phyloP scores from a whole-genome alignment of 148 eudicot species.

The Diospyros kaki region DNA sequence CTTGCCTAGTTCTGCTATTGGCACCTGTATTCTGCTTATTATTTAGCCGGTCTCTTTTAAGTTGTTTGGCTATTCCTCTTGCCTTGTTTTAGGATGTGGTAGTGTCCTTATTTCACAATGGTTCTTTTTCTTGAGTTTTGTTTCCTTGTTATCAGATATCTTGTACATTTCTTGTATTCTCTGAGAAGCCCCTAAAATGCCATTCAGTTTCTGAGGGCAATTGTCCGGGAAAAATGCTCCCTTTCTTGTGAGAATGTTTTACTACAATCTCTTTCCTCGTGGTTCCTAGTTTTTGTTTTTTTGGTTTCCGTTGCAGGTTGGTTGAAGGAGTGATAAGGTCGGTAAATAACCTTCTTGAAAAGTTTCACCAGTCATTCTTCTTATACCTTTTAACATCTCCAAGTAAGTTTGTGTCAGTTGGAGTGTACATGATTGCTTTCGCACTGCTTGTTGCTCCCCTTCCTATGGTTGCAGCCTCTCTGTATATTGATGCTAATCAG shows the following conservation, averaged over 20 bases:
- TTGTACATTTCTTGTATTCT: no score
- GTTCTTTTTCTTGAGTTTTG: not conserved
- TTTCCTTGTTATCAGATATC: not conserved
- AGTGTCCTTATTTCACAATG: no score
- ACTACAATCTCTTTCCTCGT: not conserved
- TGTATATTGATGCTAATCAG: slow-evolving; percentile 55
- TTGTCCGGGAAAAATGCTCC: not conserved
- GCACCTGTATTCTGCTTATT: no score
- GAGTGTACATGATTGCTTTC: slow-evolving; percentile 96
- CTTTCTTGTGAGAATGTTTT: not conserved
- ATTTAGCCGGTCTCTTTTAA: not conserved
- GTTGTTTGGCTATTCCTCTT: not conserved
- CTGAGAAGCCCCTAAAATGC: not conserved
- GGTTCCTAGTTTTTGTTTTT: not conserved
- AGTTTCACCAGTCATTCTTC: slow-evolving; percentile 96
- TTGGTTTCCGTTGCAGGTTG: slow-evolving; percentile 52
- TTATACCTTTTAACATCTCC: slow-evolving; percentile 83
- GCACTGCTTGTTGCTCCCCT: slow-evolving; percentile 88
- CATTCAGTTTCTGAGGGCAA: not conserved
- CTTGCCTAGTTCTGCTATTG: no score
- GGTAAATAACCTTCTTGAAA: slow-evolving; percentile 92
- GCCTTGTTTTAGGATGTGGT: no score
- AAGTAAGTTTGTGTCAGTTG: slow-evolving; percentile 87
- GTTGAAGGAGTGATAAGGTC: slow-evolving; percentile 80
- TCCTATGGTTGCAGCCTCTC: slow-evolving; percentile 85